Base-by-base conservation (phyloP, 176 grass and related monocot genomes). In the Zoysia pacifica region DNA sequence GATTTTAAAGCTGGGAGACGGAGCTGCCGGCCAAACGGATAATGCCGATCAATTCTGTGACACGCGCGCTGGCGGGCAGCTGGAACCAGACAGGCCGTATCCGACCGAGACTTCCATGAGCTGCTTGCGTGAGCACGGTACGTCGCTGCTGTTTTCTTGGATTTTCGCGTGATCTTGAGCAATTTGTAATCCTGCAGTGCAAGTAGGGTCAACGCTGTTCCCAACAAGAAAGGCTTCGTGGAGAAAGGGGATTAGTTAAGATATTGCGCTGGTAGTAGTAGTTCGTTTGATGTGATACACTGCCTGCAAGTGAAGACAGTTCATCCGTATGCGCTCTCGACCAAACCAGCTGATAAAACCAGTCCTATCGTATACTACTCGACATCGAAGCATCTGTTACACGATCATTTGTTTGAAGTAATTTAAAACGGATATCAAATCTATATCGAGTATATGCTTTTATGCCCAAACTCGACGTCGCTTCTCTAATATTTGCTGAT, bases 51-150 rank as follows among this genome's bases (percentile, higher is more conserved):
- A 41, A 28, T 81, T 38, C 37, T 28, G 69, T 18, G 79, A 47
- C 78, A 59, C 7, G 13, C 85, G 36, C 38, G 35, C 28, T 28
- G 45, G 41, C 42, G n/a, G 61, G 69, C 14, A 79, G 80, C 69
- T 83, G 38, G 69, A 74, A 67, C 80, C 19, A 83, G 75, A 71
- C 38, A 67, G 80, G 86, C 38, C 9, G 80, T 13, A 88, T 62
- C 42, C 76, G 75, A 18, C 42, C 62, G 75, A 18, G 40, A 14
- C 52, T 42, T 73, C 18, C 36, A 14, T 9, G 37, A 12, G 77
- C 45, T 37, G 72, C 63, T 69, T 10, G 52, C 46, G 1, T 67
- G 52, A 65, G 18, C 62, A 18, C 56, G 71, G 13, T 18, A 69
- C 5, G 8, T 66, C 64, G 74, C 54, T 47, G 8, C 12, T 61